Conservation (phyloP, 2,329 filamentous ascomycete species). For the Diaporthe australafricana region DNA sequence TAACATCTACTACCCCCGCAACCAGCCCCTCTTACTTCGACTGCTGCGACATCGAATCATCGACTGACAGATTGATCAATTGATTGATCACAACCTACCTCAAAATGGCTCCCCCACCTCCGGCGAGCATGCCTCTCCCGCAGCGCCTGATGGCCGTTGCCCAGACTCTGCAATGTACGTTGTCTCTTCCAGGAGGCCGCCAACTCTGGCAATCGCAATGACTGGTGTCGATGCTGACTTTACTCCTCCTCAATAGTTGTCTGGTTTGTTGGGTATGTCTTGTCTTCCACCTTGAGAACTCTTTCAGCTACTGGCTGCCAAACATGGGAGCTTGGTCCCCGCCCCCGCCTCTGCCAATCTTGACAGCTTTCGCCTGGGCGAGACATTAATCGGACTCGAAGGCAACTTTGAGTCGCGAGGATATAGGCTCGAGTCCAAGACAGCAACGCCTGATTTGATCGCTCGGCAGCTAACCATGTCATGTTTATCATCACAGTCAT, state of each 20-base stretch:
- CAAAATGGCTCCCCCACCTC: constrained; percentile 79
- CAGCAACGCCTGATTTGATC: constrained; percentile 8
- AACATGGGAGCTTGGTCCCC: constrained; percentile 27
- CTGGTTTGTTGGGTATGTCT: constrained; percentile 84
- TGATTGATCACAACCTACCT: constrained; percentile 36
- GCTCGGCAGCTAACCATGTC: constrained; percentile 22
- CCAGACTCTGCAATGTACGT: constrained; percentile 91
- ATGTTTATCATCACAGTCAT: constrained; percentile 68
- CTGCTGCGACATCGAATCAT: constrained; percentile 1
- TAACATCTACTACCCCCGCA: not conserved
- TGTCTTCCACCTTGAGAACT: constrained; percentile 35
- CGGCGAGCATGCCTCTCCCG: constrained; percentile 74
- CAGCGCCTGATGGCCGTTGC: constrained; percentile 83
- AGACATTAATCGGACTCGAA: not conserved
- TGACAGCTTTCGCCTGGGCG: not conserved
- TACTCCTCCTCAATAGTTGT: constrained; percentile 63
- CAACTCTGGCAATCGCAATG: constrained; percentile 9
- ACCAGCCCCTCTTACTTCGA: not conserved
- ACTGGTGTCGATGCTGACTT: constrained; percentile 49
- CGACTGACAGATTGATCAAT: not conserved
- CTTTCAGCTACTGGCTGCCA: constrained; percentile 33
- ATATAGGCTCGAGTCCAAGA: constrained; percentile 31
- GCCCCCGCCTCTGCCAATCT: not conserved
- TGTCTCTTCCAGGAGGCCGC: constrained; percentile 44
- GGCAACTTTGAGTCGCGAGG: not conserved